Conservation (phyloP, 805 yeast genomes). For the Teunomyces barrocoloradensis region DNA sequence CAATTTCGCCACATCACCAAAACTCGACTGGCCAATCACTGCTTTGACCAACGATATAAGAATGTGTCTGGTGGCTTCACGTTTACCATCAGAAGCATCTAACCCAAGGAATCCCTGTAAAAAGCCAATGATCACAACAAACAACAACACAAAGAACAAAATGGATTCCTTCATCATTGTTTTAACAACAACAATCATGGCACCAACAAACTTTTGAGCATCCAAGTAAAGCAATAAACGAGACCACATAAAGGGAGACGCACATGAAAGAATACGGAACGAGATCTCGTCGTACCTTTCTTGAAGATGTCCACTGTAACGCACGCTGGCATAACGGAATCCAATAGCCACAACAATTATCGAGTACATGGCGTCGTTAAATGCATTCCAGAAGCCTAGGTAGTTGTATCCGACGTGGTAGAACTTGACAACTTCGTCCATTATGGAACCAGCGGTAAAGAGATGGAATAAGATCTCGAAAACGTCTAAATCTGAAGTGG, state of each 20-base stretch:
- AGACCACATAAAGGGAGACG: constrained; percentile 86
- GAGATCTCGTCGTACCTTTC: constrained; percentile 53
- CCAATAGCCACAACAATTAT: constrained; percentile 52
- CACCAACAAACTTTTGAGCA: constrained; percentile 79
- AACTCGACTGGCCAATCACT: constrained; percentile 71
- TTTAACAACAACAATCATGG: constrained; percentile 81
- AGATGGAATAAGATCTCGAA: constrained; percentile 59
- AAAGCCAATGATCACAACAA: constrained; percentile 73
- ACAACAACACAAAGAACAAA: constrained; percentile 73
- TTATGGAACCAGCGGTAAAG: constrained; percentile 62
- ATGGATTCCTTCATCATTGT: constrained; percentile 85
- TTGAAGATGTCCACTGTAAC: constrained; percentile 15
- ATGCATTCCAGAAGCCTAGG: constrained; percentile 74
- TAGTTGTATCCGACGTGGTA: constrained; percentile 75
- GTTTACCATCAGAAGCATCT: constrained; percentile 82
- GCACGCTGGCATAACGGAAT: constrained; percentile 49
- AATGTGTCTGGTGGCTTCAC: constrained; percentile 68
- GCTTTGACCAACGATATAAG: constrained; percentile 66
- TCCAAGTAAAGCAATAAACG: constrained; percentile 74
- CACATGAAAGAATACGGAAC: constrained; percentile 69
- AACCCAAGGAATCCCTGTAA: constrained; percentile 84
- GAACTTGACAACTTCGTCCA: constrained; percentile 68
- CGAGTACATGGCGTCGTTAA: constrained; percentile 68
- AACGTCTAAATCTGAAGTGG: constrained; percentile 29
- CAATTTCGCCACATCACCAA: constrained; percentile 64